A percentile compares a stretch with the other conserved stretches of the same genome.
Conservation (phyloP, 148 eudicot species). For the Cornus kousa region DNA sequence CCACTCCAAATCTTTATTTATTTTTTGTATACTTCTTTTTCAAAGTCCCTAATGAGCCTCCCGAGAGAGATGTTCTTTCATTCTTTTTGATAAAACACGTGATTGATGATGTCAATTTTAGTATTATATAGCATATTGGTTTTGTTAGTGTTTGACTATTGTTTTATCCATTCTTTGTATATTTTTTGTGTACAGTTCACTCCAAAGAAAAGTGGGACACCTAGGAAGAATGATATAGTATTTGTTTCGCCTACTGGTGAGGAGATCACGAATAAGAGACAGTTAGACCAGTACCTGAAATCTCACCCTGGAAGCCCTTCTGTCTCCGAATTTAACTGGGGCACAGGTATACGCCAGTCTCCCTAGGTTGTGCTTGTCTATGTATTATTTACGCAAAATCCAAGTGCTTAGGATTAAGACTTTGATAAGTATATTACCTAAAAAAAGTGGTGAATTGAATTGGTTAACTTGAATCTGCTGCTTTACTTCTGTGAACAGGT, state of each 20-base stretch:
- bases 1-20: neutral
- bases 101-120: neutral
- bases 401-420: neutral
- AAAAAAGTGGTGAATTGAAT: neutral
- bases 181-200: constrained; percentile 20
- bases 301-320: constrained; percentile 35
- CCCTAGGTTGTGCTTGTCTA: neutral
- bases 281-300: constrained; percentile 32
- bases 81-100: too few species aligned
- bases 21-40: neutral
- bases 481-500: constrained; percentile 18
- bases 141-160: neutral
- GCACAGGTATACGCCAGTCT: constrained; percentile 19
- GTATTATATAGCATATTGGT: neutral
- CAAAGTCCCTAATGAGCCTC: neutral
- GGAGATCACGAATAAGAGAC: constrained; percentile 34
- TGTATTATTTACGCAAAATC: neutral
- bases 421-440: neutral
- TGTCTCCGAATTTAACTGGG: constrained; percentile 37
- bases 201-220: constrained; percentile 34
- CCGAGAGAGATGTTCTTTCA: too few species aligned
- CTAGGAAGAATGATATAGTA: constrained; percentile 32
- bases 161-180: neutral
- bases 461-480: neutral
- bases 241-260: constrained; percentile 39